Base-by-base conservation (phyloP, 352 stramenopile genomes). In the Saprolegnia parasitica region DNA sequence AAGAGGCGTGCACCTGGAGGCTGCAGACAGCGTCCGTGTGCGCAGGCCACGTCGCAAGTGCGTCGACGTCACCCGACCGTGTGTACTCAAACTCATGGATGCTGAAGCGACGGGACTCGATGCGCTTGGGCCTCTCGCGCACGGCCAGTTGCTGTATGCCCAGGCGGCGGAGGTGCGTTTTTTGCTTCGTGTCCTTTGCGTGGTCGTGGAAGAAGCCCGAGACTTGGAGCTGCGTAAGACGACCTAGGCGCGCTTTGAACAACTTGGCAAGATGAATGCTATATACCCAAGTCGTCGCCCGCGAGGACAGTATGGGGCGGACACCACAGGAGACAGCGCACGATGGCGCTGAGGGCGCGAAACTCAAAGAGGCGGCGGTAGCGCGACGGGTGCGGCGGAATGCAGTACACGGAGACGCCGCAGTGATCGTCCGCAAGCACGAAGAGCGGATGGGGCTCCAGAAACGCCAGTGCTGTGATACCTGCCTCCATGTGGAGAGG, bases 391-490 rank as follows among this genome's bases (percentile, higher is more conserved):
- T 67, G 61, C n/a, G 61, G 61, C 46, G 46, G 46, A 16, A 70
- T 46, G 18, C 23, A 29, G 35, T 47, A 70, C 4, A 70, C 20
- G 1, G 20, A 35, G 20, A 70, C 21, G 8, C 49, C 63, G n/a
- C 23, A n/a, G 35, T 46, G 63, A 24, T 70, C 63, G 42, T 70
- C 39, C 1, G 63, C 23, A 1, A 46, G 10, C 1, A 42, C 46
- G 29, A 70, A 70, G 39, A 70, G 18, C 40, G 63, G 63, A 62
- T 70, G 63, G 29, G 63, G 63, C 63, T 70, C 63, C 20, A 70
- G 32, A 37, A 70, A 58, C 16, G 37, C 35, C 0, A 70, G 20
- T 3, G 63, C 46, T 13, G 63, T 70, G 24, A 70, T 62, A 32
- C 63, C 63, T 11, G 11, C 13, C 5, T 37, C 63, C 21, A 20